Conservation (phyloP, 192 early-diverging fungal genomes). For the Chytriomyces hyalinus region DNA sequence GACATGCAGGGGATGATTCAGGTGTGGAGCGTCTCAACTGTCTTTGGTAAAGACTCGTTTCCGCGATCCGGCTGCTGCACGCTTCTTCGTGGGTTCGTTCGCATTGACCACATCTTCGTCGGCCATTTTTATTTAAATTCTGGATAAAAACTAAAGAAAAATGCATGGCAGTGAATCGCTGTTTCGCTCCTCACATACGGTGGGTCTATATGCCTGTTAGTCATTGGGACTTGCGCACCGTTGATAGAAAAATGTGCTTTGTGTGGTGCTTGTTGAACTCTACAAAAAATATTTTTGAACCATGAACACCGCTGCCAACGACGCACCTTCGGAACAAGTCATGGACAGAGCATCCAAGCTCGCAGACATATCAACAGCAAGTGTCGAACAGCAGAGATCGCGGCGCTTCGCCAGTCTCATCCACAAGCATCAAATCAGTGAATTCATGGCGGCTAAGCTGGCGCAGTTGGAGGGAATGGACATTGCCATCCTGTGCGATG, state of each 20-base stretch:
- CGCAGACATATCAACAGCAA: no score
- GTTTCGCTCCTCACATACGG: no score
- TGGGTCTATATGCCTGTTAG: no score
- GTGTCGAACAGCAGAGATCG: not conserved
- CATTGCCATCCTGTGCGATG: constrained; percentile 15
- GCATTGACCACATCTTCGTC: not conserved
- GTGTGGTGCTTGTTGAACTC: no score
- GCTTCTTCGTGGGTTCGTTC: not conserved
- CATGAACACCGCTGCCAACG: no score
- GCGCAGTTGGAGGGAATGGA: not conserved
- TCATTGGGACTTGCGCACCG: no score
- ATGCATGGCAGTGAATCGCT: no score
- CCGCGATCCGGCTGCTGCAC: not conserved
- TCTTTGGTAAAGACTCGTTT: constrained; percentile 29
- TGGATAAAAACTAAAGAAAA: not conserved
- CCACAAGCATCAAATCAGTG: constrained; percentile 1
- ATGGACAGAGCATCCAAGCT: no score
- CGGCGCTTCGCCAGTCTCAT: not conserved
- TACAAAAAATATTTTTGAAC: no score
- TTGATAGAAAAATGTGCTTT: no score
- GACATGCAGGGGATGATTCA: not conserved
- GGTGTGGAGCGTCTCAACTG: not conserved
- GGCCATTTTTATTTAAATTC: constrained; percentile 7
- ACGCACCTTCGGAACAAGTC: no score
- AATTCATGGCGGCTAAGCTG: constrained; percentile 17